Evolutionary conservation across 1,284 basidiomycete genomes (phyloP), one percentile per base, ranked within the genome.

Genomic region (Uromyces viciae-fabae): DNA sequence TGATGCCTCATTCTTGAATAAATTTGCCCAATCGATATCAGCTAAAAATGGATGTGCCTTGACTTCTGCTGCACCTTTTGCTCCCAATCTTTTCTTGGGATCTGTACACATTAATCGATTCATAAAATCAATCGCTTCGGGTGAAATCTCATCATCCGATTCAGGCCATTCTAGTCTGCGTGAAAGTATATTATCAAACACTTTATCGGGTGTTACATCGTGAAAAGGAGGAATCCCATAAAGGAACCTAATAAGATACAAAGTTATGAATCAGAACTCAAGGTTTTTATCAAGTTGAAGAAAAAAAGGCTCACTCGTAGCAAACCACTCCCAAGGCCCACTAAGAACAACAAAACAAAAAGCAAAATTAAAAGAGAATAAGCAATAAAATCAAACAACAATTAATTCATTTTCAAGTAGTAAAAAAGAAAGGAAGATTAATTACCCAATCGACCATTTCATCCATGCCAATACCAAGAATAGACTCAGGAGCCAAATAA

Each of bases 311-410:
- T 52, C 25, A 84, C 88, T 99, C 96, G 87, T 99, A 99, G 38
- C 95, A 92, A 84, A 99, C 97, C 64, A 98, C 95, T 82, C 97
- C 97, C 46, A 99, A 89, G 19, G 97, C 97, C 97, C 97, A 99
- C 88, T 87, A 81, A n/a, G 17, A 38, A 52, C 46, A 49, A 72
- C 17, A 68, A n/a, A n/a, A n/a, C n/a, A n/a, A n/a, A n/a, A n/a
- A n/a, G 25, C 15, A 25, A 17, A 25, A 58, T 58, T 8, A 58
- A 22, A 22, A 25, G 25, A 22, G 31, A 56, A 62, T 40, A 22
- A 54, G 36, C 33, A 22, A 54, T 14, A 38, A 14, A 54, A 36
- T 15, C 74, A 66, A 46, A 69, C 49, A 66, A 17, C 3, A 36
- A 64, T 8, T 19, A 17, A 9, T 11, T 31, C 7, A 64, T 3